Conservation (phyloP, 163 green algal genomes). For the Scenedesmus sp. region DNA sequence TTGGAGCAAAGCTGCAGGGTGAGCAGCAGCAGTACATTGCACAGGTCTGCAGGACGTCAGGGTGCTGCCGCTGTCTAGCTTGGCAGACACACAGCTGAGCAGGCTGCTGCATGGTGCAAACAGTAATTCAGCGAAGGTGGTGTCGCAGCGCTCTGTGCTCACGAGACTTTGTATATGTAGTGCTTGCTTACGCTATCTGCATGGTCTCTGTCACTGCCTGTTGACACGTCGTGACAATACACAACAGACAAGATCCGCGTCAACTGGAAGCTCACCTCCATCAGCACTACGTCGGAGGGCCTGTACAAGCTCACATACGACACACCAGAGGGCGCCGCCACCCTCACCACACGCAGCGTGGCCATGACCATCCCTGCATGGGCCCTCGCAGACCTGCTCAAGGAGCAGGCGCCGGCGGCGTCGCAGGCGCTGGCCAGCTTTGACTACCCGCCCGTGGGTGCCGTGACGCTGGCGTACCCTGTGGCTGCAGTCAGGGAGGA, state of each 20-base stretch:
- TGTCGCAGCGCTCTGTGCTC: too few relatives aligned
- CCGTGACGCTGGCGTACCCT: slow-evolving; percentile 96
- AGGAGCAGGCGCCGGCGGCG: slow-evolving; percentile 63
- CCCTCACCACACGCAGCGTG: slow-evolving; percentile 76
- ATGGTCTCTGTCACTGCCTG: background rate
- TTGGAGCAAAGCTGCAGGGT: slow-evolving; percentile 80
- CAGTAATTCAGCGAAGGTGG: background rate
- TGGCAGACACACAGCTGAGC: background rate
- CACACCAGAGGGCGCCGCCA: slow-evolving; percentile 83
- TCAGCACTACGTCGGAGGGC: slow-evolving; percentile 43
- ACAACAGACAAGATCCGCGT: slow-evolving; percentile 87
- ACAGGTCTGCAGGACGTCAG: background rate
- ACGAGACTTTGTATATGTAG: too few relatives aligned
- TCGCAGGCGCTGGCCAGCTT: slow-evolving; percentile 84
- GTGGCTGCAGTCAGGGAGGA: slow-evolving; percentile 85
- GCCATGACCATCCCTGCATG: slow-evolving; percentile 93
- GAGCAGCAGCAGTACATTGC: background rate
- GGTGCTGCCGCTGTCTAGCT: too few relatives aligned
- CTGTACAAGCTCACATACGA: slow-evolving; percentile 86
- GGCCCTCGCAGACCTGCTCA: slow-evolving; percentile 86
- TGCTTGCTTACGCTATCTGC: background rate
- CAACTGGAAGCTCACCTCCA: slow-evolving; percentile 67
- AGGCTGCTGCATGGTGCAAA: background rate
- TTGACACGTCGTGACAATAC: background rate
- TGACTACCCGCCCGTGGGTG: slow-evolving; percentile 97